These are phyloP conservation scores for Corinectria fuckeliana DNA, from an alignment of 2,329 filamentous ascomycete species.

Conservation along the genomic window DNA sequence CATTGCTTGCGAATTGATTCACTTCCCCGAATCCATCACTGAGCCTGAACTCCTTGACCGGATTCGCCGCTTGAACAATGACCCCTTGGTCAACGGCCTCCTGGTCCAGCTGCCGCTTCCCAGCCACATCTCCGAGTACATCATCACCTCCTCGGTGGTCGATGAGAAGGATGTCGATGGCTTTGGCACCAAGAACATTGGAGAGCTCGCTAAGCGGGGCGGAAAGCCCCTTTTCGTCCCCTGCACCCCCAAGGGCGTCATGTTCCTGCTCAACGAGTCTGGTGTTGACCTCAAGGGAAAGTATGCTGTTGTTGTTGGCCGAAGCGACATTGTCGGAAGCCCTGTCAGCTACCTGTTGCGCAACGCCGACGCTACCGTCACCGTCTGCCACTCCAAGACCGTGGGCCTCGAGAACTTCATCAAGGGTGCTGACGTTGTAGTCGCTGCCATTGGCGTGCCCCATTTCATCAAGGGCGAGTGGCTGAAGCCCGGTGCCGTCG, in stretches of 20 bases:
- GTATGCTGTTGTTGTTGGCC: slow-evolving; percentile 90
- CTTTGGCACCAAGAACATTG: slow-evolving; percentile 93
- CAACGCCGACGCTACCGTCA: slow-evolving; percentile 96
- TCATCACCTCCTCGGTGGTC: slow-evolving; percentile 86
- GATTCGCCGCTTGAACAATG: slow-evolving; percentile 84
- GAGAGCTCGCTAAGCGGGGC: slow-evolving; percentile 94
- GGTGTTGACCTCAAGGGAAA: slow-evolving; percentile 87
- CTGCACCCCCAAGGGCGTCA: slow-evolving; percentile 96
- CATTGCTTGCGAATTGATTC: slow-evolving; percentile 85
- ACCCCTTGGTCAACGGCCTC: slow-evolving; percentile 86
- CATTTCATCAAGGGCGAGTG: slow-evolving; percentile 93
- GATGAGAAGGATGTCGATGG: slow-evolving; percentile 98
- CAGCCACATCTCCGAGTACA: slow-evolving; percentile 87
- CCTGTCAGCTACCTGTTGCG: slow-evolving; percentile 95
- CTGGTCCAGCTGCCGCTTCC: slow-evolving; percentile 93
- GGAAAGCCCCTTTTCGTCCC: slow-evolving; percentile 89
- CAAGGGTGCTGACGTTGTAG: slow-evolving; percentile 85
- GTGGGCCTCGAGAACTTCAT: slow-evolving; percentile 74
- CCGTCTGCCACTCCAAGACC: slow-evolving; percentile 92
- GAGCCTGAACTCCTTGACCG: slow-evolving; percentile 87
- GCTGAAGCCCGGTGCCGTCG: slow-evolving; percentile 92
- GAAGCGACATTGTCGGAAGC: slow-evolving; percentile 97
- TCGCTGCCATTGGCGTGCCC: slow-evolving; percentile 89
- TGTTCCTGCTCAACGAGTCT: slow-evolving; percentile 85
- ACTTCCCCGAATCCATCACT: slow-evolving; percentile 80